Conservation (phyloP, 257 asterid genomes). For the Agastache rugosa region DNA sequence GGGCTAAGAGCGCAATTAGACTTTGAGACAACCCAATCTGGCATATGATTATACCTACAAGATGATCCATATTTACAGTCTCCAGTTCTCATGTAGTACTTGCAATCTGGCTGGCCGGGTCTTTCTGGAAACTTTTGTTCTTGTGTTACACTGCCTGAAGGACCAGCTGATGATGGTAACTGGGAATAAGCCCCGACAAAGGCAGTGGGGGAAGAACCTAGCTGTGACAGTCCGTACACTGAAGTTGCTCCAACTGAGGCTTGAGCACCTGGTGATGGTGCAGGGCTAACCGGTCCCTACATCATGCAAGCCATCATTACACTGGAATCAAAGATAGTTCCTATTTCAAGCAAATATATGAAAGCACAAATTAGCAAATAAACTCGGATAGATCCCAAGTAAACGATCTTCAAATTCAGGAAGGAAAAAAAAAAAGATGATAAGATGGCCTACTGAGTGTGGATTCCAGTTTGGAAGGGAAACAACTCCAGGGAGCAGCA, state of each 20-base stretch:
- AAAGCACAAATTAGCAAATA: not conserved
- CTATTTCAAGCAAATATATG: not conserved
- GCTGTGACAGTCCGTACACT: constrained; percentile 62
- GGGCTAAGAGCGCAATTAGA: constrained; percentile 66
- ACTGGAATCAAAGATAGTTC: constrained; percentile 22
- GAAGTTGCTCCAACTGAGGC: constrained; percentile 59
- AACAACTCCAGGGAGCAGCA: constrained; percentile 81
- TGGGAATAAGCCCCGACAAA: constrained; percentile 58
- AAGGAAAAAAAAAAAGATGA: constrained; percentile 20
- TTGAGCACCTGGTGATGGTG: constrained; percentile 69
- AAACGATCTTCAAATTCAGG: constrained; percentile 12
- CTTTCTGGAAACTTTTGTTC: constrained; percentile 75
- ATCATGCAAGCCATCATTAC: constrained; percentile 34
- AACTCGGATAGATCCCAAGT: not conserved
- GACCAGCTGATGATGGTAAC: constrained; percentile 53
- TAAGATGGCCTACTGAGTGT: constrained; percentile 56
- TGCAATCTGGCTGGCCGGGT: constrained; percentile 81
- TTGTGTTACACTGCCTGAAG: constrained; percentile 45
- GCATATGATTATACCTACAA: constrained; percentile 87
- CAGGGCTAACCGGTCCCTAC: constrained; percentile 74
- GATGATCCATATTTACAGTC: constrained; percentile 84
- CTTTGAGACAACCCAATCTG: constrained; percentile 56
- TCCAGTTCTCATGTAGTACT: constrained; percentile 83
- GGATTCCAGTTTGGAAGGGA: constrained; percentile 79
- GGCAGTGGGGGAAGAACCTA: constrained; percentile 63